phyloP scores from a whole-genome alignment of 1,139 yeast genomes.

The Lizanozyma gosingica region DNA sequence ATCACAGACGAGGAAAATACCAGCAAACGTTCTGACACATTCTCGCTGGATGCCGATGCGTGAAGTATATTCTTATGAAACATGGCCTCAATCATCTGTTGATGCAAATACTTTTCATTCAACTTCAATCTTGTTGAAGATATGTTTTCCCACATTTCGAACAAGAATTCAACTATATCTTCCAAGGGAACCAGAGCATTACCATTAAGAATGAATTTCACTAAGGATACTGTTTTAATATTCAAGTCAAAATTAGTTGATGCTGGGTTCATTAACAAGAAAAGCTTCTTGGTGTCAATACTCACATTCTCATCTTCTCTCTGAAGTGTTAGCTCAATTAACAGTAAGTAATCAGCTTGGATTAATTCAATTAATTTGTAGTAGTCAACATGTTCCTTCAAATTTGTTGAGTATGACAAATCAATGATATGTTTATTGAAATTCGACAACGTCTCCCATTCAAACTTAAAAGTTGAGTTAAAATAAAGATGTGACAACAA shows the following conservation, averaged over 20 bases:
- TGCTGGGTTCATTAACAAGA: not conserved
- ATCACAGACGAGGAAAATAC: slow-evolving; percentile 38
- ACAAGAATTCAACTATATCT: slow-evolving; percentile 22
- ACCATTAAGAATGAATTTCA: not conserved
- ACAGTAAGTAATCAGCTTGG: not conserved
- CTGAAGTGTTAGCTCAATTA: not conserved
- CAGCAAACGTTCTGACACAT: slow-evolving; percentile 18
- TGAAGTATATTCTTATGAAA: slow-evolving; percentile 16
- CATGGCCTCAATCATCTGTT: slow-evolving; percentile 40
- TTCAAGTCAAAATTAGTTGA: not conserved
- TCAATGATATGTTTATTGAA: too few relatives aligned
- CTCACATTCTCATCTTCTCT: not conserved
- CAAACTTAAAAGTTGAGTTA: not conserved
- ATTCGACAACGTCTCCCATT: not conserved
- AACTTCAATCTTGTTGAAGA: slow-evolving; percentile 56
- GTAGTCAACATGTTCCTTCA: not conserved
- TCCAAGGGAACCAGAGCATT: slow-evolving; percentile 4
- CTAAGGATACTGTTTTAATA: not conserved
- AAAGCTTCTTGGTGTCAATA: not conserved
- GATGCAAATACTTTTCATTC: slow-evolving; percentile 57
- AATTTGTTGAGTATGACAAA: not conserved
- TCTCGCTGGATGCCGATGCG: slow-evolving; percentile 14
- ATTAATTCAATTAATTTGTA: not conserved
- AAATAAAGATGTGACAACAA: not conserved
- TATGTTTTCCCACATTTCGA: slow-evolving; percentile 49